Percentiles rank a stretch among this genome's conserved stretches.
Evolutionary conservation across 2,329 filamentous ascomycete genomes (phyloP).

Genomic region (Botryotinia convoluta): DNA sequence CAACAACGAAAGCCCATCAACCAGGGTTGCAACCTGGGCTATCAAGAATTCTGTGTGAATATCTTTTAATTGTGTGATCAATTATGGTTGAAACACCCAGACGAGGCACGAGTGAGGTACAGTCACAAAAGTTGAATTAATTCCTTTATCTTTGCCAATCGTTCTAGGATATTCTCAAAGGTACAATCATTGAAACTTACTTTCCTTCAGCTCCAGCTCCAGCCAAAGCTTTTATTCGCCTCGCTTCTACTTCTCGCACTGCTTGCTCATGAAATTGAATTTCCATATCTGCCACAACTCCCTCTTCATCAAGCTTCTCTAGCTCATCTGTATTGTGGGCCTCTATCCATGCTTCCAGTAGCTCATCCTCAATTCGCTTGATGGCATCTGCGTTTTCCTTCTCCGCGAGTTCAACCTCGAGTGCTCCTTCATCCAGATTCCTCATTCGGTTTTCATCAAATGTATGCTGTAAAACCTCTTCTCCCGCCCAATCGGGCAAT

Average conservation of each 20-base stretch:
- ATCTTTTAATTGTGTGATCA: not conserved
- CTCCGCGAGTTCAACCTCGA: not conserved
- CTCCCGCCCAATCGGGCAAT: not conserved
- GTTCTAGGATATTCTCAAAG: too few species aligned
- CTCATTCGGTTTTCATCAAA: not conserved
- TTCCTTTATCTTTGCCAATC: accelerated
- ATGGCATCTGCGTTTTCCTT: too few species aligned
- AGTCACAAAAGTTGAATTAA: accelerated
- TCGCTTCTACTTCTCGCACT: not conserved
- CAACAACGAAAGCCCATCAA: too few species aligned
- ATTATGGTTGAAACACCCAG: not conserved
- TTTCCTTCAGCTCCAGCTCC: not conserved
- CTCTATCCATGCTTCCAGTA: too few species aligned
- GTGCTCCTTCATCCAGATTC: not conserved
- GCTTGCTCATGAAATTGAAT: not conserved
- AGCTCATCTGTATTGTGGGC: not conserved
- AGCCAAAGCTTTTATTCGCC: not conserved
- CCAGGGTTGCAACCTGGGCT: too few species aligned
- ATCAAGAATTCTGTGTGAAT: not conserved
- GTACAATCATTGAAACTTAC: not conserved
- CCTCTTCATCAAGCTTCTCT: not conserved
- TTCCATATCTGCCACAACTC: not conserved
- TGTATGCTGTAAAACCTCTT: not conserved
- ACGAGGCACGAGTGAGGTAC: not conserved
- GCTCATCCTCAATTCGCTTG: accelerated